Evolutionary conservation across 768 basidiomycete genomes (phyloP), one percentile per base, ranked within the genome.

Genomic region (Suillus subaureus): DNA sequence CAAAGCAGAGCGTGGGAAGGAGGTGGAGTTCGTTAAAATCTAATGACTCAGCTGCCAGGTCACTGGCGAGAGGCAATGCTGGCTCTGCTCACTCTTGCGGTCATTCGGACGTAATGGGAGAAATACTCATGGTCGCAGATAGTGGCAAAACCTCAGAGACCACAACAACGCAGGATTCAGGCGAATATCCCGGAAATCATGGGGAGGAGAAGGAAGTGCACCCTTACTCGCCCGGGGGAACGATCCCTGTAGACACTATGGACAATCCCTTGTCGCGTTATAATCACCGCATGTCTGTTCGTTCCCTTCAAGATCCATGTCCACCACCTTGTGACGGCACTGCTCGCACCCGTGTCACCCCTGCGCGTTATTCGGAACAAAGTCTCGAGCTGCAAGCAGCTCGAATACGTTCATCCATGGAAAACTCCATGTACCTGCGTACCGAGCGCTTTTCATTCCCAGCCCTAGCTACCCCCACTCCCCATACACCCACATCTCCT

Each of bases 391-490:
- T 70, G 65, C 75, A 77, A 64, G 70, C 73, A 2, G 77, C 75
- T n/a, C 68, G 75, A 31, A 72, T 77, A 28, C 71, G 75, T 6
- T 75, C 70, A 4, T 77, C 75, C 1, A 78, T 78, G 75, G 77
- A 75, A 54, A 66, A 45, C 2, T 67, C 75, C 47, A 26, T 61
- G 26, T 70, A 61, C 57, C 69, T 71, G 15, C 75, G 75, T 26
- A 68, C 69, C 26, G 75, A 71, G 31, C 77, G 70, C 28, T 70
- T 77, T 12, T 77, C 75, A n/a, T 69, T 77, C 68, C 77, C 77
- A 42, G 69, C 64, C 1, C 15, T 68, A 28, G 63, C 70, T 6
- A 51, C 68, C 4, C 18, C 45, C 2, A 62, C 73, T 21, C 58
- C 67, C n/a, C 71, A 69, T 7, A 26, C 70, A 40, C 62, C 70